Evolutionary conservation across 306 rosid genomes (phyloP).

Genomic region (Neltuma alba): DNA sequence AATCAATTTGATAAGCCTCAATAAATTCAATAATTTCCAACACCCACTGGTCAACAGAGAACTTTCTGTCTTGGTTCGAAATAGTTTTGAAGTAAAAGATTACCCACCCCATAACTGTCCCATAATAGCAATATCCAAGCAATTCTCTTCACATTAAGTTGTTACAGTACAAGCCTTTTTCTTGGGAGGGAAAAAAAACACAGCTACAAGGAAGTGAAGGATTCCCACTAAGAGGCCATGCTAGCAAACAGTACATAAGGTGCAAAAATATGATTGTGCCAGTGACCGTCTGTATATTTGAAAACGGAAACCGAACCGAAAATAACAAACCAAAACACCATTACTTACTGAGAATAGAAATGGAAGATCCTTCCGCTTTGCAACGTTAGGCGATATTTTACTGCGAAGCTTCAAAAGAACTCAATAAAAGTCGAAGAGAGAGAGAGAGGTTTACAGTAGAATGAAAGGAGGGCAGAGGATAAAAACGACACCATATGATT

Average conservation of each 20-base stretch:
- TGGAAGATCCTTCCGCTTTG: not conserved
- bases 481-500: not conserved
- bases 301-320: not conserved
- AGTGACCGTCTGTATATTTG: not conserved
- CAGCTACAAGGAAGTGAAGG: not conserved
- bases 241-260: not conserved
- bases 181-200: not conserved
- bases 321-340: not conserved
- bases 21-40: not conserved
- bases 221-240: not conserved
- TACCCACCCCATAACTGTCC: not conserved
- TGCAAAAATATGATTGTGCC: not conserved
- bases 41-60: not conserved
- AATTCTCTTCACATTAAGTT: not conserved
- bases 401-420: not conserved
- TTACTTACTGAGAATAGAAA: constrained; percentile 16
- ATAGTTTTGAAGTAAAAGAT: not conserved
- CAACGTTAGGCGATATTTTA: constrained; percentile 3
- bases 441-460: not conserved
- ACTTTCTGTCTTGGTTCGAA: not conserved
- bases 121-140: not conserved
- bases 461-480: not conserved
- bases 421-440: not conserved
- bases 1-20: not conserved
- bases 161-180: not conserved